Evolutionary conservation across 2,329 filamentous ascomycete genomes (phyloP).

Genomic region (Didymella pinodella): DNA sequence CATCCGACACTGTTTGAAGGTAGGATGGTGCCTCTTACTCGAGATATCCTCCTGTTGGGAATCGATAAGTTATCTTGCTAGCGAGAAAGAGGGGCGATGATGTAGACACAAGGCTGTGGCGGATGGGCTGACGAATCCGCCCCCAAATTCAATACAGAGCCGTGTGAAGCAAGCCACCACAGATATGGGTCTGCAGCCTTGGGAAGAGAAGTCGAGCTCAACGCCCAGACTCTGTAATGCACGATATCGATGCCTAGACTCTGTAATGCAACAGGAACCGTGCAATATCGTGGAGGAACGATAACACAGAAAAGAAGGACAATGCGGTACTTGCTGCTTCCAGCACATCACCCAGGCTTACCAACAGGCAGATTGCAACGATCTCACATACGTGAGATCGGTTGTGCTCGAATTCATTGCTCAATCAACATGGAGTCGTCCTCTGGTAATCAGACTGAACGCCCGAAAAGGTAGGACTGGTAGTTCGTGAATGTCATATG

Average conservation of each 20-base stretch:
- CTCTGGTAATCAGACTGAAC: neutral
- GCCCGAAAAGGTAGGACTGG: neutral
- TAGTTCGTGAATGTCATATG: neutral
- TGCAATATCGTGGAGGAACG: too few relatives aligned
- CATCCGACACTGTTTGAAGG: neutral
- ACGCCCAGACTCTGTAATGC: neutral
- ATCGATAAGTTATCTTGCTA: neutral
- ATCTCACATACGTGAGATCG: too few relatives aligned
- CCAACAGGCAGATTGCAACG: too few relatives aligned
- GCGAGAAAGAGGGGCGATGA: neutral
- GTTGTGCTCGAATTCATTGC: neutral
- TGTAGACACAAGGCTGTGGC: neutral
- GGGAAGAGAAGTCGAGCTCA: too few relatives aligned
- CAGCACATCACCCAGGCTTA: too few relatives aligned
- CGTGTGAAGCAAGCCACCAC: neutral
- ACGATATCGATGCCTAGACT: neutral
- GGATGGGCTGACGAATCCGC: neutral
- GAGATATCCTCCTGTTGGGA: neutral
- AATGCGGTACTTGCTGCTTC: too few relatives aligned
- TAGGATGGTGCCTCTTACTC: neutral
- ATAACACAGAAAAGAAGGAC: too few relatives aligned
- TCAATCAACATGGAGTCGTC: neutral
- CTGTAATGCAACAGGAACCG: neutral
- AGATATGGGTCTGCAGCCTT: neutral
- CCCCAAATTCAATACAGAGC: neutral